phyloP scores from a whole-genome alignment of 1,284 basidiomycete genomes.

The Cerrena zonata region DNA sequence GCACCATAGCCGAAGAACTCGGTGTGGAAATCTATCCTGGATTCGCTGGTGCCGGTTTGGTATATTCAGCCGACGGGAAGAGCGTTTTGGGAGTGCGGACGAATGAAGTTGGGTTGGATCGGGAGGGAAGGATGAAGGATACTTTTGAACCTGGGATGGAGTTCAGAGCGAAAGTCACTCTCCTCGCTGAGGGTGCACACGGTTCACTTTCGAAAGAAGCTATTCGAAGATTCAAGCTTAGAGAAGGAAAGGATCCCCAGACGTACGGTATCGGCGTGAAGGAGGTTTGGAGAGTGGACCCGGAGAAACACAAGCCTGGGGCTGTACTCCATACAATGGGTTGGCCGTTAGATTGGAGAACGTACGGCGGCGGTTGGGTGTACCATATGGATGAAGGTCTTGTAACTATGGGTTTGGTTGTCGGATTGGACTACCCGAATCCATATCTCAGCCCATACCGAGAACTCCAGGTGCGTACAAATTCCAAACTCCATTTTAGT shows the following conservation, averaged over 20 bases:
- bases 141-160: constrained; percentile 96
- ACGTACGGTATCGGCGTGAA: constrained; percentile 97
- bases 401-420: constrained; percentile 86
- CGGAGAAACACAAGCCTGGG: constrained; percentile 74
- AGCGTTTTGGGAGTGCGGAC: constrained; percentile 83
- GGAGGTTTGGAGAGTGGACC: constrained; percentile 92
- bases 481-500: not conserved
- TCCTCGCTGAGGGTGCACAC: constrained; percentile 96
- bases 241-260: constrained; percentile 80
- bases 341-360: constrained; percentile 82
- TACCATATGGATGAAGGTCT: constrained; percentile 96
- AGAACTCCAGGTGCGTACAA: constrained; percentile 77
- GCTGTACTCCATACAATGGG: constrained; percentile 91
- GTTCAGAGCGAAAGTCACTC: constrained; percentile 87
- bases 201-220: constrained; percentile 85
- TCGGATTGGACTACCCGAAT: constrained; percentile 93
- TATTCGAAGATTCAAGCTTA: constrained; percentile 73
- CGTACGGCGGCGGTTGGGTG: constrained; percentile 91
- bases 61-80: constrained; percentile 57
- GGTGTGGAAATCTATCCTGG: constrained; percentile 98
- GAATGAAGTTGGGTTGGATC: constrained; percentile 92
- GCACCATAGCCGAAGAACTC: constrained; percentile 79
- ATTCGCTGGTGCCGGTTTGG: constrained; percentile 83
- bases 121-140: constrained; percentile 74
- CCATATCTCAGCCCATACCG: constrained; percentile 90